Percentiles rank a stretch among this genome's conserved stretches.
Conservation (phyloP, 2,329 filamentous ascomycete species). For the Zymoseptoria pseudotritici region DNA sequence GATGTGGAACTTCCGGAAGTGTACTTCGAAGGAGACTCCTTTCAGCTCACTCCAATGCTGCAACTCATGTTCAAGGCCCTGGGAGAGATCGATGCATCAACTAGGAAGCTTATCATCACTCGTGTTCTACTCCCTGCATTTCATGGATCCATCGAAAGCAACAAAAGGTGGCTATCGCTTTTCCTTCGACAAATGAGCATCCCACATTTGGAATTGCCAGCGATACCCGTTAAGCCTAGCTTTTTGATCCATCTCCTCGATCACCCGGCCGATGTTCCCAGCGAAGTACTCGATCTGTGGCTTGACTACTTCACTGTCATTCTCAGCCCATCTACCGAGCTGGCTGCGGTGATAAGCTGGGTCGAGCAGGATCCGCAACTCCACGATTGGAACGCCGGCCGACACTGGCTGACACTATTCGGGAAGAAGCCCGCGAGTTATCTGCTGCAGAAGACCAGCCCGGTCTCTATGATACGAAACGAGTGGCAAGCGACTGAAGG, state of each 20-base stretch:
- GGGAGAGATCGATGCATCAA: neutral
- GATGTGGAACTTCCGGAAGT: slow-evolving; percentile 28
- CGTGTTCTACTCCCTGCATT: slow-evolving; percentile 15
- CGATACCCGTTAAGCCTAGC: slow-evolving; percentile 2
- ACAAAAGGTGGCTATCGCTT: slow-evolving; percentile 13
- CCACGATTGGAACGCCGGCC: slow-evolving; percentile 10
- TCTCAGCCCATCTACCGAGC: slow-evolving; percentile 18
- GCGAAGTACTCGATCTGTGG: slow-evolving; percentile 21
- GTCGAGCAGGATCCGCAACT: slow-evolving; percentile 10
- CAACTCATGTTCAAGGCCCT: slow-evolving; percentile 5
- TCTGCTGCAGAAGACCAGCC: neutral
- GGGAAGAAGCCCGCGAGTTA: neutral
- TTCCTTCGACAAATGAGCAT: slow-evolving; percentile 7
- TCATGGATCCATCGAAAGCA: slow-evolving; percentile 6
- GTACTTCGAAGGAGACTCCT: slow-evolving; percentile 9
- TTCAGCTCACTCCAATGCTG: slow-evolving; percentile 5
- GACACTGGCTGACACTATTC: slow-evolving; percentile 25
- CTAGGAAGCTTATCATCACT: slow-evolving; percentile 5
- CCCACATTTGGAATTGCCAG: neutral
- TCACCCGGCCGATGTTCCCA: slow-evolving; percentile 14
- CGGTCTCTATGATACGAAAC: neutral
- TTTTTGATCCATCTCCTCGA: slow-evolving; percentile 7
- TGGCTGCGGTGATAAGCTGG: slow-evolving; percentile 21
- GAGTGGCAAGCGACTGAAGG: slow-evolving; percentile 3
- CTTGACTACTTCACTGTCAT: slow-evolving; percentile 17